A percentile compares a stretch with the other conserved stretches of the same genome.
These are phyloP conservation scores for Fagus crenata DNA, from an alignment of 306 rosid species.

Conservation along the genomic window DNA sequence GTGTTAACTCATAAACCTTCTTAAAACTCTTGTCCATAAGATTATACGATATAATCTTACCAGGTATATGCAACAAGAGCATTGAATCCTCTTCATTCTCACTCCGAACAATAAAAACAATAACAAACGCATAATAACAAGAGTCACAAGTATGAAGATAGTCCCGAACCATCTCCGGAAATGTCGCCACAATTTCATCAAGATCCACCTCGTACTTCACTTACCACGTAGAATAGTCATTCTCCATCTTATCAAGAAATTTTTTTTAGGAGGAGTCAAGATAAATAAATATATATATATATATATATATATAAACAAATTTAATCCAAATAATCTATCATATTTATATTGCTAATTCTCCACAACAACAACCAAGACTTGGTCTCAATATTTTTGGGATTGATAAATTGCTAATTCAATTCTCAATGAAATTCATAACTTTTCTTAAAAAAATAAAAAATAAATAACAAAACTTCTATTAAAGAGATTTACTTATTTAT, in stretches of 20 bases:
- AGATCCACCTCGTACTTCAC: slow-evolving; percentile 26
- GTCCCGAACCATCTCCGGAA: slow-evolving; percentile 9
- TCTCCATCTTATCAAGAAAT: slow-evolving; percentile 19
- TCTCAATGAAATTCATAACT: too few species aligned
- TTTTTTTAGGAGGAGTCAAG: too few species aligned
- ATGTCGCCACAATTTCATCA: background rate
- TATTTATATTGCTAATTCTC: too few species aligned
- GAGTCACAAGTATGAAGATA: background rate
- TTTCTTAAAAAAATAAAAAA: too few species aligned
- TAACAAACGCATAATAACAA: slow-evolving; percentile 4
- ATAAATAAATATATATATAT: too few species aligned
- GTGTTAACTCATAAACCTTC: background rate
- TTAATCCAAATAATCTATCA: too few species aligned
- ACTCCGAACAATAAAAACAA: slow-evolving; percentile 14
- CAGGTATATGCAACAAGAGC: slow-evolving; percentile 29
- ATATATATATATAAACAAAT: too few species aligned
- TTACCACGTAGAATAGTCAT: slow-evolving; percentile 27
- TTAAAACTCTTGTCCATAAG: slow-evolving; percentile 7
- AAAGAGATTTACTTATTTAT: too few species aligned
- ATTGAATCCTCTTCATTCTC: slow-evolving; percentile 25
- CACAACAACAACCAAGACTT: too few species aligned
- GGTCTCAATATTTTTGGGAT: too few species aligned
- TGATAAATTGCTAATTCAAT: too few species aligned
- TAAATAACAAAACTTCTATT: too few species aligned
- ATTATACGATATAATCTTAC: slow-evolving; percentile 24